phyloP scores from a whole-genome alignment of 306 rosid genomes.

The Medicago ruthenica region DNA sequence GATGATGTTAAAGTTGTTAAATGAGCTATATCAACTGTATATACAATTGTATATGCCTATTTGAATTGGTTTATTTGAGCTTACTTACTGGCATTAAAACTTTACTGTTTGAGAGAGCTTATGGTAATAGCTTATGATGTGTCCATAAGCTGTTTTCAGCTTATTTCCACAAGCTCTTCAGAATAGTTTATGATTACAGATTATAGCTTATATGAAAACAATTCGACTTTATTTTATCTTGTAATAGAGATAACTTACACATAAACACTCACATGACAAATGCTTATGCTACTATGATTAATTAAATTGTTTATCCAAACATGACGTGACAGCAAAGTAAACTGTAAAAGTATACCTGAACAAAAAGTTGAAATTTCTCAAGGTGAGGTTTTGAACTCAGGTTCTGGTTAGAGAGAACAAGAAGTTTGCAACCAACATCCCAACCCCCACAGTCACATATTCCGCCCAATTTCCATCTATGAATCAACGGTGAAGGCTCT shows the following conservation, averaged over 20 bases:
- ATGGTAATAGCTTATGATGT: neutral
- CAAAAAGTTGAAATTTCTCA: conserved; percentile 63
- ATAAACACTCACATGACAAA: neutral
- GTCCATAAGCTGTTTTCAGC: neutral
- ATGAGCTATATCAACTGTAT: conserved; percentile 9
- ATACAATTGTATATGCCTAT: neutral
- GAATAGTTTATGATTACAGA: neutral
- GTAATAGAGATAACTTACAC: too few species aligned
- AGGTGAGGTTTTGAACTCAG: conserved; percentile 42
- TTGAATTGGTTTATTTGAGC: neutral
- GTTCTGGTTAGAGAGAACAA: conserved; percentile 65
- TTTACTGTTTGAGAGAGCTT: neutral
- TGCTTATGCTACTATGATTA: neutral
- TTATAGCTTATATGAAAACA: neutral
- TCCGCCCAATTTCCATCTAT: conserved; percentile 84
- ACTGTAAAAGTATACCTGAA: conserved; percentile 57
- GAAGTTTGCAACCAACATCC: conserved; percentile 93
- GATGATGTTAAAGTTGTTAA: conserved; percentile 21
- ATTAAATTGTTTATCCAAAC: neutral
- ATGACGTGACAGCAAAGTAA: neutral
- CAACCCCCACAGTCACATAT: conserved; percentile 96
- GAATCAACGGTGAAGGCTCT: conserved; percentile 75
- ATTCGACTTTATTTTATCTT: too few species aligned
- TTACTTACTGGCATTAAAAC: neutral
- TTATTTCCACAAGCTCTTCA: neutral